Conservation (phyloP, 305 asterid genomes). For the Fraxinus sp. region DNA sequence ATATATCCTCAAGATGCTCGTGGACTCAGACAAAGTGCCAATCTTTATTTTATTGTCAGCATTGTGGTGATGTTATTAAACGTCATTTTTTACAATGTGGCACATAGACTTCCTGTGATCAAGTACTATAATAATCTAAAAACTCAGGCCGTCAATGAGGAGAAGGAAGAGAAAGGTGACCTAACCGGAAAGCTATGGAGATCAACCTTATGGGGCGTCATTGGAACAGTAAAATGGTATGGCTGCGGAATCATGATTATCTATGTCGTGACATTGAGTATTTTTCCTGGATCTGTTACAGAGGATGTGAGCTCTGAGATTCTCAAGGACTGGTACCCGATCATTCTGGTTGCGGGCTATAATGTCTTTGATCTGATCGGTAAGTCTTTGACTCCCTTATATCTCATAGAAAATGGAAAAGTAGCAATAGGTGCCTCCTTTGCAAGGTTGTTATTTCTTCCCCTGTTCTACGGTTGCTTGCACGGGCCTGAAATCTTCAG, state of each 20-base stretch:
- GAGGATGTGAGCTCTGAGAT: constrained; percentile 80
- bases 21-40: constrained; percentile 84
- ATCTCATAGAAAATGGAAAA: constrained; percentile 53
- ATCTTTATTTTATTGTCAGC: constrained; percentile 79
- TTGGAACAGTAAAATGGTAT: constrained; percentile 81
- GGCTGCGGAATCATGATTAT: constrained; percentile 53
- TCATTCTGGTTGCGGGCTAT: constrained; percentile 64
- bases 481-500: constrained; percentile 73
- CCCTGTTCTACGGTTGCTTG: constrained; percentile 76
- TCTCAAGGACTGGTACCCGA: constrained; percentile 85
- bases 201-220: constrained; percentile 61
- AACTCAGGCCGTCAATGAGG: constrained; percentile 57
- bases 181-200: constrained; percentile 60
- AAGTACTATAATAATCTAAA: constrained; percentile 64
- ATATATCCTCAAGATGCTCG: constrained; percentile 68
- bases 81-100: constrained; percentile 68
- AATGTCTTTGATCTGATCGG: constrained; percentile 81
- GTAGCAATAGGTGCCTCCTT: constrained; percentile 62
- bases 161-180: constrained; percentile 66
- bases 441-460: constrained; percentile 73
- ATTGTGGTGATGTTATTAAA: constrained; percentile 63
- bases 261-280: constrained; percentile 71
- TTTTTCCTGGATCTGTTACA: constrained; percentile 84
- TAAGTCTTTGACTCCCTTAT: constrained; percentile 62
- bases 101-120: constrained; percentile 74